A percentile compares a stretch with the other conserved stretches of the same genome.
Evolutionary conservation across 2,329 filamentous ascomycete species (phyloP).

Genomic region (Alternaria ethzedia): DNA sequence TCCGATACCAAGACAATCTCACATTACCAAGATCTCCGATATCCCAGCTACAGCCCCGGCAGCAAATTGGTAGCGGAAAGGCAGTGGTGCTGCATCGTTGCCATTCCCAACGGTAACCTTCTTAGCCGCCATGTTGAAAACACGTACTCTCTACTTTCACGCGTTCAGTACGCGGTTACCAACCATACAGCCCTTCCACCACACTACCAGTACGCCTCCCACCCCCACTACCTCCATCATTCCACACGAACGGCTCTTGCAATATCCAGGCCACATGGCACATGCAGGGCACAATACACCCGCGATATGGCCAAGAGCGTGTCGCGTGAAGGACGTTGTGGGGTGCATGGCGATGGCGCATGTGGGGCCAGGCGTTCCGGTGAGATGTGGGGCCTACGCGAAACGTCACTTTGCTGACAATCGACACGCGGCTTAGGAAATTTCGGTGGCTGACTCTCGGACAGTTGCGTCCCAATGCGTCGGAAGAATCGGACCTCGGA

Average conservation of each 20-base stretch:
- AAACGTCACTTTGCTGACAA: not conserved
- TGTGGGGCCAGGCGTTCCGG: slow-evolving; percentile 26
- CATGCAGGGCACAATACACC: not conserved
- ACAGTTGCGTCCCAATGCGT: not conserved
- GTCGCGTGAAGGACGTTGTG: slow-evolving; percentile 6
- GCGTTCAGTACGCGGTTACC: not conserved
- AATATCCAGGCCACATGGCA: slow-evolving; percentile 6
- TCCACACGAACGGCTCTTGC: not conserved
- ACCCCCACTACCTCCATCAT: not conserved
- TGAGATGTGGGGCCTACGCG: not conserved
- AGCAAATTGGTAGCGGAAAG: slow-evolving; percentile 41
- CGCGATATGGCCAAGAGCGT: not conserved
- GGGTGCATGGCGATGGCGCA: slow-evolving; percentile 2
- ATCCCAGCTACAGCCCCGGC: slow-evolving; percentile 23
- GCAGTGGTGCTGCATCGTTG: slow-evolving; percentile 16
- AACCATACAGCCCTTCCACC: not conserved
- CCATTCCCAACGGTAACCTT: not conserved
- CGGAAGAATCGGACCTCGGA: not conserved
- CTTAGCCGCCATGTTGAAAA: not conserved
- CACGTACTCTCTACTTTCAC: not conserved
- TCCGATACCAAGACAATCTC: slow-evolving; percentile 6
- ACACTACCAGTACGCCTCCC: not conserved
- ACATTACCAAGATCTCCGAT: slow-evolving; percentile 36
- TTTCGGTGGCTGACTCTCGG: not conserved
- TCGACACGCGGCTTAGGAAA: not conserved